Base-by-base conservation (phyloP, 2,329 filamentous ascomycete genomes). In the Didymella keratinophila region DNA sequence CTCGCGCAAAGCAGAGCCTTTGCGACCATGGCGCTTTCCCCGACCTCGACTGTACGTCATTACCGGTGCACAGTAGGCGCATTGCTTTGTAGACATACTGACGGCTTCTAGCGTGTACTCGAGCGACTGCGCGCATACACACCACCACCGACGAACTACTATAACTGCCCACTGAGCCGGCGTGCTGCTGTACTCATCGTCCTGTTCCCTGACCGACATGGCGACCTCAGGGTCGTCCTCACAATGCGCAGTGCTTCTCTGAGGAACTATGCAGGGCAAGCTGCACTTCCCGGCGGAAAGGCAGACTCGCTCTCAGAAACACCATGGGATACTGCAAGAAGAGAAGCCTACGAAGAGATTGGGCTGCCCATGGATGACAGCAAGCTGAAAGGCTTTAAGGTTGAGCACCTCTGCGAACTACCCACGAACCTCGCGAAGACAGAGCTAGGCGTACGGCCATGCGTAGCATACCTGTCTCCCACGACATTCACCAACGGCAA, bases 261-360 rank as follows among this genome's bases (percentile, higher is more conserved):
- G 58, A 84, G 82, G 70, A 86, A 83, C 60, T 89, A 84, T 81
- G 78, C 64, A 67, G 92, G 92, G 23, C 92, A 97, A 71, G 93
- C 91, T 21, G 93, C 93, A 32, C 87, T 97, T 52, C 92, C 93
- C 0, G 92, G 92, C 51, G 93, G 84, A 51, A 86, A 85, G 76
- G 81, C 86, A 52, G 86, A 88, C 62, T 76, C 78, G 0, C 69
- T 82, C 10, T 59, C 74, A 9, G 87, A 89, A 73, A 83, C 81
- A 1, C 79, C 82, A 78, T 92, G 92, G 76, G 85, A 93, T 71
- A 96, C 93, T 50, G 93, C 94, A 9, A 87, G 94, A 21, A 87
- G 94, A 63, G 94, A 98, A 81, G 93, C 94, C 1, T 90, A 86
- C 75, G 94, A 98, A 76, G 94, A 98, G 76, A 97, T 98, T 64